Conservation (phyloP, 805 yeast species). For the Kazachstania kunashirensis region DNA sequence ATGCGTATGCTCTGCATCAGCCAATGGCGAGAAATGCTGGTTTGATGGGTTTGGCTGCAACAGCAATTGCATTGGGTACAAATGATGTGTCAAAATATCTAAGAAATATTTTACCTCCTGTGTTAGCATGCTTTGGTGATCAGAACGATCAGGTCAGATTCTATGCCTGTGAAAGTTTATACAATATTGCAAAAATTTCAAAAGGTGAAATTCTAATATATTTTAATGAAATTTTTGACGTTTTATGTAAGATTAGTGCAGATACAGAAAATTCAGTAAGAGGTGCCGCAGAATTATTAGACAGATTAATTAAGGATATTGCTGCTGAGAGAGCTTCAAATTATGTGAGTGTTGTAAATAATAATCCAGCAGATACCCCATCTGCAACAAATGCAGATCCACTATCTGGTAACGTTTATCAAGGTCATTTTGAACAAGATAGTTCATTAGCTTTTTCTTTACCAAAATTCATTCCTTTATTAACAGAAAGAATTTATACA, state of each 20-base stretch:
- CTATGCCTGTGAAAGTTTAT: constrained; percentile 91
- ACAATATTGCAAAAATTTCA: constrained; percentile 93
- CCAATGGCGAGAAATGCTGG: constrained; percentile 93
- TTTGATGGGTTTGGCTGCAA: constrained; percentile 89
- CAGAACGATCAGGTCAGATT: constrained; percentile 96
- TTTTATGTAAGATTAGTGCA: constrained; percentile 78
- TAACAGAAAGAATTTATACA: constrained; percentile 83
- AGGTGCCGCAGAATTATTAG: constrained; percentile 90
- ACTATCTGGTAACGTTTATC: constrained; percentile 45
- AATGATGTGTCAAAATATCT: constrained; percentile 74
- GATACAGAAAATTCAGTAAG: constrained; percentile 87
- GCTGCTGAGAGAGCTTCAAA: constrained; percentile 90
- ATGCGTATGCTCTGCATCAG: constrained; percentile 74
- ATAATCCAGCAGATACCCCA: constrained; percentile 35
- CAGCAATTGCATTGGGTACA: constrained; percentile 82
- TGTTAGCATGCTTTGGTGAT: constrained; percentile 89
- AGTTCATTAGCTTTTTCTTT: constrained; percentile 56
- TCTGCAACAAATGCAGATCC: constrained; percentile 41
- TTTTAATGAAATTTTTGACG: constrained; percentile 92
- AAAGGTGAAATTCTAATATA: constrained; percentile 86
- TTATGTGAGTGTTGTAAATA: constrained; percentile 65
- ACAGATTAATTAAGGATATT: constrained; percentile 83
- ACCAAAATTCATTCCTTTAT: constrained; percentile 80
- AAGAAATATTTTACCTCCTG: constrained; percentile 84
- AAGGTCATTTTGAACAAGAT: constrained; percentile 50